A percentile compares a stretch with the other conserved stretches of the same genome.
phyloP scores from a whole-genome alignment of 2,329 filamentous ascomycete genomes.

The Metarhizium album region DNA sequence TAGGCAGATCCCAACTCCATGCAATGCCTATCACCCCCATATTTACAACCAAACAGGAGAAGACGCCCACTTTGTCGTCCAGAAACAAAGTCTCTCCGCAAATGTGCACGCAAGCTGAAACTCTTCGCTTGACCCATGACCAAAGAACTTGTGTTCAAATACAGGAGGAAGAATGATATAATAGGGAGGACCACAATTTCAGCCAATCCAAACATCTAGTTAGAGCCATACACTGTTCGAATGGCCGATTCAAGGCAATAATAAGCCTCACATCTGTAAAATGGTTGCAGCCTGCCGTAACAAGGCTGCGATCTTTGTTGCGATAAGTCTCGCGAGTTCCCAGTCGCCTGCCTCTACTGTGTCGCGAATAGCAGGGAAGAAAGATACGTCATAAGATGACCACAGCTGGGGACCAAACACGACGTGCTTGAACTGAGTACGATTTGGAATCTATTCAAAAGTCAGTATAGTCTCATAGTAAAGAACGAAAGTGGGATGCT shows the following conservation, averaged over 20 bases:
- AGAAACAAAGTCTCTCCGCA: conserved; percentile 3
- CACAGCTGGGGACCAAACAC: conserved; percentile 76
- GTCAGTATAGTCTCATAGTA: conserved; percentile 8
- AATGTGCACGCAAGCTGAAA: neutral
- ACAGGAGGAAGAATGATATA: too few species aligned
- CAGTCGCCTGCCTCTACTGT: conserved; percentile 63
- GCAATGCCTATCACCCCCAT: conserved; percentile 20
- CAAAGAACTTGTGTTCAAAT: neutral
- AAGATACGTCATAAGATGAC: conserved; percentile 34
- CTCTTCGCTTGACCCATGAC: neutral
- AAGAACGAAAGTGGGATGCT: conserved; percentile 29
- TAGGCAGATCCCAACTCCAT: conserved; percentile 19
- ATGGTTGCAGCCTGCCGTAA: conserved; percentile 47
- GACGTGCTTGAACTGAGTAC: conserved; percentile 89
- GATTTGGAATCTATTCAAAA: conserved; percentile 58
- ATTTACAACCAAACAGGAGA: conserved; percentile 8
- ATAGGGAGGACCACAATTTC: conserved; percentile 3
- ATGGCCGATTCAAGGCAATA: neutral
- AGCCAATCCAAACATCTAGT: neutral
- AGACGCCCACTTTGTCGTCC: neutral
- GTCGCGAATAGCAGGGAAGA: conserved; percentile 68
- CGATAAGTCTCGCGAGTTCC: conserved; percentile 53
- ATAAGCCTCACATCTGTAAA: conserved; percentile 13
- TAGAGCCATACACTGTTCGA: neutral
- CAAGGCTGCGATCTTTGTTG: conserved; percentile 61